Percentiles rank a stretch among this genome's conserved stretches.
Evolutionary conservation across 1,284 basidiomycete species (phyloP).

Genomic region (Limonomyces culmigenus): DNA sequence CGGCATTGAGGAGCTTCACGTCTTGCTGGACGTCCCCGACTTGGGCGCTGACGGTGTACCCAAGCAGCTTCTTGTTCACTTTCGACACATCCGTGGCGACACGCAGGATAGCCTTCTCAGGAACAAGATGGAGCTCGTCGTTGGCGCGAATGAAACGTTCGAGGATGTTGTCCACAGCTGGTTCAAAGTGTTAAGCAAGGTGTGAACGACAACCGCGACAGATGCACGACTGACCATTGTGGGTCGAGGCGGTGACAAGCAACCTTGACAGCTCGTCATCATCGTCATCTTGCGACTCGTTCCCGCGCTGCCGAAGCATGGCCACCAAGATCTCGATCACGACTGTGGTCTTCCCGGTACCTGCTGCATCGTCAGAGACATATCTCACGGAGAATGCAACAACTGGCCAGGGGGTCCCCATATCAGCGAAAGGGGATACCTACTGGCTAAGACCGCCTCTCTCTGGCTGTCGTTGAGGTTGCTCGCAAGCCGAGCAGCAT

Average conservation of each 20-base stretch:
- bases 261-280: no score
- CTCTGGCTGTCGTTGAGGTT: slow-evolving; percentile 36
- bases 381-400: background rate
- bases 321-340: slow-evolving; percentile 45
- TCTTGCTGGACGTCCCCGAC: slow-evolving; percentile 44
- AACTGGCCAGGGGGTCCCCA: slow-evolving; percentile 47
- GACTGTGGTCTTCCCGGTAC: slow-evolving; percentile 54
- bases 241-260: slow-evolving; percentile 51
- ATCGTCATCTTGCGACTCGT: slow-evolving; percentile 13
- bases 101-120: slow-evolving; percentile 37
- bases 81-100: slow-evolving; percentile 45
- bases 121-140: slow-evolving; percentile 20
- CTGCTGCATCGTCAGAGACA: slow-evolving; percentile 13
- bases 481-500: no score
- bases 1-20: slow-evolving; percentile 26
- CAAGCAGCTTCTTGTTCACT: slow-evolving; percentile 36
- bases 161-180: slow-evolving; percentile 52
- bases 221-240: slow-evolving; percentile 28
- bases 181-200: background rate
- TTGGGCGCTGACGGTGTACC: slow-evolving; percentile 44
- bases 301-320: slow-evolving; percentile 28
- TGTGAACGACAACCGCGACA: background rate
- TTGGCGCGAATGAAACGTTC: slow-evolving; percentile 39
- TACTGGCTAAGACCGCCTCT: slow-evolving; percentile 25
- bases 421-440: slow-evolving; percentile 30